Conservation (phyloP, 441 rosid species). For the Gossypium davidsonii region DNA sequence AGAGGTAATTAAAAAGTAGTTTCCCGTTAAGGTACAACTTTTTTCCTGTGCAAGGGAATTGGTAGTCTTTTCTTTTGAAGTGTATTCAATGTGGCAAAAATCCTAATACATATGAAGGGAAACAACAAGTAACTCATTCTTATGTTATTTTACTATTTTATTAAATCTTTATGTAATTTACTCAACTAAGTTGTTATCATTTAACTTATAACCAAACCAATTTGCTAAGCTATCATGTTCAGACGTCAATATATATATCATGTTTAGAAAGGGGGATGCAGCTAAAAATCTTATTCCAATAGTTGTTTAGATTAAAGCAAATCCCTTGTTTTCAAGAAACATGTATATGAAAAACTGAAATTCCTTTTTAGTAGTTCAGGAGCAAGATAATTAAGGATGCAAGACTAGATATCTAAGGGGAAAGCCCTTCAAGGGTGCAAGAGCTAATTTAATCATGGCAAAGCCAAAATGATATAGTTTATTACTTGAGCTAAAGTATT, state of each 20-base stretch:
- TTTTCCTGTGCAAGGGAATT: too few relatives aligned
- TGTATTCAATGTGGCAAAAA: neutral
- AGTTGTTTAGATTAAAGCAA: neutral
- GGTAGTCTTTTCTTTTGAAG: neutral
- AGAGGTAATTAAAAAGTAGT: too few relatives aligned
- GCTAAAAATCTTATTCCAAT: neutral
- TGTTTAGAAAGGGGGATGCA: neutral
- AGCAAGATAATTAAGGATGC: constrained; percentile 1
- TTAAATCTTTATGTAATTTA: neutral
- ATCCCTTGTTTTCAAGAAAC: neutral
- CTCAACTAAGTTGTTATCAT: neutral
- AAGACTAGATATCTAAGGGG: neutral
- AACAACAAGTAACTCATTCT: neutral
- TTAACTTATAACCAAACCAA: neutral
- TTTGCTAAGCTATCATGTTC: neutral
- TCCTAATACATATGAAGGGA: neutral
- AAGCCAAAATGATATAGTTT: neutral
- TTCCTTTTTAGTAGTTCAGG: neutral
- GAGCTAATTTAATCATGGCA: neutral
- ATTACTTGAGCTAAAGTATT: neutral
- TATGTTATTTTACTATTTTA: neutral
- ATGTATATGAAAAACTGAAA: neutral
- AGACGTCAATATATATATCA: too few relatives aligned
- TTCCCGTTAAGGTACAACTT: too few relatives aligned
- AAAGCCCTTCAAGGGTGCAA: neutral